phyloP scores from a whole-genome alignment of 1,284 basidiomycete genomes.

The Omphalotus olearius region DNA sequence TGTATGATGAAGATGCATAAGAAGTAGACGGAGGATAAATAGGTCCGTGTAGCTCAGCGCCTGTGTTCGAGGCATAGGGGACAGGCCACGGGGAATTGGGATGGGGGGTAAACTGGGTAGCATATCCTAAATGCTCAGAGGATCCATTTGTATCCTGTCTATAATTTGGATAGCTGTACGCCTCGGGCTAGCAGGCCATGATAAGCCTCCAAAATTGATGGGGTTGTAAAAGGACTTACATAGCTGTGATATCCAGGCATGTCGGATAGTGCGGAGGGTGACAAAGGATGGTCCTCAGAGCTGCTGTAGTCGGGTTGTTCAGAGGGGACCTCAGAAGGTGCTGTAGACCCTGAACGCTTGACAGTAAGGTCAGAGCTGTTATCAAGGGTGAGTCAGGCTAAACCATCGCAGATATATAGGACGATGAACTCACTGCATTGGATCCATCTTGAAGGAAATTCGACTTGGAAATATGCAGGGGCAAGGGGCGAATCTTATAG shows the following conservation, averaged over 20 bases:
- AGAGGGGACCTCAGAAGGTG: neutral
- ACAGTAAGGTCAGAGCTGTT: slow-evolving; percentile 1
- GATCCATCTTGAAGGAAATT: slow-evolving; percentile 7
- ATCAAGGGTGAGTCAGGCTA: neutral
- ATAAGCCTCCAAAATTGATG: neutral
- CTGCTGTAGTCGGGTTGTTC: slow-evolving; percentile 3
- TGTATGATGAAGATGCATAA: neutral
- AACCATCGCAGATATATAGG: slow-evolving; percentile 6
- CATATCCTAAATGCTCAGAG: too few species aligned
- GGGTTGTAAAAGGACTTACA: neutral
- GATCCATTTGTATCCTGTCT: too few species aligned
- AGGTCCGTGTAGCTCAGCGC: too few species aligned
- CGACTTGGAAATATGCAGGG: slow-evolving; percentile 6
- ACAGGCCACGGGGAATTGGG: too few species aligned
- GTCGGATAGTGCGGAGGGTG: neutral
- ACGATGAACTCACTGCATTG: slow-evolving; percentile 4
- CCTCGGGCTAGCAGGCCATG: neutral
- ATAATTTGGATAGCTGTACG: too few species aligned
- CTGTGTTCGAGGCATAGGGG: too few species aligned
- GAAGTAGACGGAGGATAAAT: neutral
- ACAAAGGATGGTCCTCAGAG: neutral
- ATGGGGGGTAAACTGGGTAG: too few species aligned
- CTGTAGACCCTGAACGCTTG: neutral
- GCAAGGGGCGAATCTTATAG: slow-evolving; percentile 13
- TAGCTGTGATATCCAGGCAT: slow-evolving; percentile 6